phyloP scores from a whole-genome alignment of 768 basidiomycete genomes.

The Lactarius deliciosus region DNA sequence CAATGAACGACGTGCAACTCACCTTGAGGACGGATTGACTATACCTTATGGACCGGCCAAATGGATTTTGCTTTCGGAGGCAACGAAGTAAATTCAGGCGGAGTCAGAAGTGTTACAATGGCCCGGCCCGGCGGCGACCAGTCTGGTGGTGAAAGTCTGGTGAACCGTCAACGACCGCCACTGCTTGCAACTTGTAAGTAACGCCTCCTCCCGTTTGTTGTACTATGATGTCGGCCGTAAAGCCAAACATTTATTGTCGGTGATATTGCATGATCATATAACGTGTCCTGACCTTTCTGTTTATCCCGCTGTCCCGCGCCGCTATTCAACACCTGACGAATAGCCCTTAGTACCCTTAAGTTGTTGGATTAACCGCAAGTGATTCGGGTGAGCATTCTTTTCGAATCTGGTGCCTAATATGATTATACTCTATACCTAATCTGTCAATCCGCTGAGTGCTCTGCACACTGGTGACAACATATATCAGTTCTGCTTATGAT shows the following conservation, averaged over 20 bases:
- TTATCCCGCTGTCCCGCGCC: background rate
- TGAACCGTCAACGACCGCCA: background rate
- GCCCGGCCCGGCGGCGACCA: background rate
- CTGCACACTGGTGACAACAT: constrained; percentile 35
- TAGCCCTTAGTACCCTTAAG: constrained; percentile 2
- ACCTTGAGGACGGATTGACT: constrained; percentile 61
- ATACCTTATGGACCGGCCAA: constrained; percentile 11
- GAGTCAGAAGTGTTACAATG: constrained; percentile 13
- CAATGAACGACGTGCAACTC: constrained; percentile 43
- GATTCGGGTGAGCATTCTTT: constrained; percentile 17
- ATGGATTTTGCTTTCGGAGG: constrained; percentile 17
- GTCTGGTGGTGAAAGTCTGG: background rate
- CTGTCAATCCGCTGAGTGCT: constrained; percentile 57
- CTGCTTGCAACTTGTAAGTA: constrained; percentile 17
- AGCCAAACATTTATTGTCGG: constrained; percentile 70
- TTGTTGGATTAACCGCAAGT: constrained; percentile 6
- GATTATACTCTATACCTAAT: constrained; percentile 42
- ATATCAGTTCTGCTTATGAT: constrained; percentile 33
- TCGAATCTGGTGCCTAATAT: constrained; percentile 21
- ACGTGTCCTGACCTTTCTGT: constrained; percentile 44
- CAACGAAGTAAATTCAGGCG: constrained; percentile 20
- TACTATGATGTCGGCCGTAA: constrained; percentile 50
- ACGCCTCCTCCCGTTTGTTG: constrained; percentile 8
- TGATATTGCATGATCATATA: constrained; percentile 51
- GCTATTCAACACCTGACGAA: background rate